Evolutionary conservation across 2,329 filamentous ascomycete species (phyloP).

Genomic region (Magnaporthiopsis poae): DNA sequence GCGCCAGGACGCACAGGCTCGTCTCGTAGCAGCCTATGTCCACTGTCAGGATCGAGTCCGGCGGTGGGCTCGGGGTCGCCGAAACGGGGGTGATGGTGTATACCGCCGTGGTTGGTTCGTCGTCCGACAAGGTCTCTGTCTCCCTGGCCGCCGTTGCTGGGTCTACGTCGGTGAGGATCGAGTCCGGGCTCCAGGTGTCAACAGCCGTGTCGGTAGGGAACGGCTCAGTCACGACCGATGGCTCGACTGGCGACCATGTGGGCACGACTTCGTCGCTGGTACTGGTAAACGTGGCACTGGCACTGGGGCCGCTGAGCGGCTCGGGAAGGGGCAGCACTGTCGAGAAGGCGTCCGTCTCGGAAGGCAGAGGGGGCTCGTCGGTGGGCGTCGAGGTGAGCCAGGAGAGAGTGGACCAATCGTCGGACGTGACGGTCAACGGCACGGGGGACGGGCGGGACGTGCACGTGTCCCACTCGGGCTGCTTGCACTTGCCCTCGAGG

Average conservation of each 20-base stretch:
- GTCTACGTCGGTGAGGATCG: background rate
- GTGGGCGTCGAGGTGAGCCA: background rate
- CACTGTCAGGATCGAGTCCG: background rate
- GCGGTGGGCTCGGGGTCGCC: background rate
- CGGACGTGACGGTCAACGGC: conserved; percentile 2
- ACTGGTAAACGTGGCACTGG: no score
- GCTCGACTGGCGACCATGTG: no score
- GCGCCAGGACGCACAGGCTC: background rate
- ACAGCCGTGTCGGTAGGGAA: background rate
- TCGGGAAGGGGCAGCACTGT: background rate
- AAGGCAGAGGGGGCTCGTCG: background rate
- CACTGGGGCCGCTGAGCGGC: no score
- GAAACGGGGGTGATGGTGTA: background rate
- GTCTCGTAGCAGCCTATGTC: background rate
- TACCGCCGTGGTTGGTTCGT: background rate
- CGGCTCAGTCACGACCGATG: background rate
- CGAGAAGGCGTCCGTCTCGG: background rate
- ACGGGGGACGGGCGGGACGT: conserved; percentile 1
- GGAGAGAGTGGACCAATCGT: background rate
- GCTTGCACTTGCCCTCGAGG: conserved; percentile 1
- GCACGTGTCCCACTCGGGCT: conserved; percentile 6
- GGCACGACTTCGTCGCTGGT: no score
- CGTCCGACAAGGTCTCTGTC: no score
- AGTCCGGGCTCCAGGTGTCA: background rate
- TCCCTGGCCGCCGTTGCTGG: no score